Evolutionary conservation across 2,329 filamentous ascomycete species (phyloP).

Genomic region (Rhynchosporium agropyri): DNA sequence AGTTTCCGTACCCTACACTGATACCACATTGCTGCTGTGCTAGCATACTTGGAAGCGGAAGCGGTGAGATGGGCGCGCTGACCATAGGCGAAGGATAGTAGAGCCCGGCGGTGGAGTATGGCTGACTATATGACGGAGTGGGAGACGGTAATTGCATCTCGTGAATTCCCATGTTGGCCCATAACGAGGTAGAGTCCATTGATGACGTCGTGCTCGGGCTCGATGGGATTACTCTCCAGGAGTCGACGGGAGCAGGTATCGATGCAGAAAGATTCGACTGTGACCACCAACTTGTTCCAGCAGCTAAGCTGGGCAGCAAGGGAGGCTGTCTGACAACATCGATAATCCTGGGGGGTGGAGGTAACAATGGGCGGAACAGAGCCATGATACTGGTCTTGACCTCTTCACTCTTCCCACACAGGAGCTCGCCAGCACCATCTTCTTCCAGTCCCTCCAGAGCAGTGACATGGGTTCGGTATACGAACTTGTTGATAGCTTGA

Average conservation of each 20-base stretch:
- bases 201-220: constrained; percentile 78
- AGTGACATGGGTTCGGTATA: constrained; percentile 85
- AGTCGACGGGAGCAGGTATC: constrained; percentile 73
- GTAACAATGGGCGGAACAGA: constrained; percentile 83
- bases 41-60: constrained; percentile 86
- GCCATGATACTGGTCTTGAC: constrained; percentile 85
- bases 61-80: constrained; percentile 70
- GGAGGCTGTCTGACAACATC: constrained; percentile 87
- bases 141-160: constrained; percentile 78
- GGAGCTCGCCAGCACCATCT: constrained; percentile 90
- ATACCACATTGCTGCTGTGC: constrained; percentile 81
- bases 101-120: constrained; percentile 70
- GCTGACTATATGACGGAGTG: constrained; percentile 77
- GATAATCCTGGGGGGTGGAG: constrained; percentile 82
- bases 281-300: constrained; percentile 78
- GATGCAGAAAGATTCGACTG: constrained; percentile 66
- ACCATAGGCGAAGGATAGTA: constrained; percentile 82
- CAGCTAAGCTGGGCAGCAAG: constrained; percentile 80
- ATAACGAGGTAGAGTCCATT: constrained; percentile 73
- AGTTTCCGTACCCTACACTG: constrained; percentile 72
- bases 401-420: constrained; percentile 88
- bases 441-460: constrained; percentile 96
- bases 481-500: constrained; percentile 95
- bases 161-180: constrained; percentile 76
- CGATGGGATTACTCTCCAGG: constrained; percentile 89